Conservation (phyloP, 805 yeast genomes). For the Saccharomyces jurei region DNA sequence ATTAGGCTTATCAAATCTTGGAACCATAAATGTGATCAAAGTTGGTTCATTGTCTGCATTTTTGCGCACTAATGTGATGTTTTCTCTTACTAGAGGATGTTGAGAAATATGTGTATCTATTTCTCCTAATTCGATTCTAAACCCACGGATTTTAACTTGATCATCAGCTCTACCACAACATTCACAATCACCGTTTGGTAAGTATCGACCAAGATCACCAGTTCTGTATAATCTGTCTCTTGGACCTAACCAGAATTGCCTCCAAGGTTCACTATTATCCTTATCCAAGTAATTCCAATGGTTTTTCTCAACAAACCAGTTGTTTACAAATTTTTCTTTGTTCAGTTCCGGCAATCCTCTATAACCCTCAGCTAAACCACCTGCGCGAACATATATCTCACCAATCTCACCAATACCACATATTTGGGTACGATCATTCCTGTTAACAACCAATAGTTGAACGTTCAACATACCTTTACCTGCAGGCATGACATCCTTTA, state of each 20-base stretch:
- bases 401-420: conserved; percentile 99
- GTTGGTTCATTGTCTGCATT: conserved; percentile 91
- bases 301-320: conserved; percentile 75
- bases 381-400: conserved; percentile 96
- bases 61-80: conserved; percentile 82
- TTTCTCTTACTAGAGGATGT: conserved; percentile 87
- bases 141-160: conserved; percentile 96
- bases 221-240: conserved; percentile 94
- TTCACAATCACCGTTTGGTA: conserved; percentile 96
- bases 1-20: conserved; percentile 49
- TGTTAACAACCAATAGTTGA: conserved; percentile 85
- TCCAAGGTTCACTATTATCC: conserved; percentile 49
- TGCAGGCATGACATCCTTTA: conserved; percentile 96
- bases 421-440: conserved; percentile 77
- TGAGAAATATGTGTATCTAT: conserved; percentile 95
- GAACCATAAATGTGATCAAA: conserved; percentile 85
- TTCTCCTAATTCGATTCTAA: conserved; percentile 96
- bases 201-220: conserved; percentile 93
- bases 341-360: conserved; percentile 85
- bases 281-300: conserved; percentile 56
- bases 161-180: conserved; percentile 99
- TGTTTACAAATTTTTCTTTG: conserved; percentile 75
- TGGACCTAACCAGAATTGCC: conserved; percentile 82
- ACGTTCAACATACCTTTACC: conserved; percentile 97
- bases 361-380: conserved; percentile 94